Percentiles rank a stretch among this genome's conserved stretches.
These are phyloP conservation scores for Tilletiopsis washingtonensis DNA, from an alignment of 1,284 basidiomycete genomes.

Conservation along the genomic window DNA sequence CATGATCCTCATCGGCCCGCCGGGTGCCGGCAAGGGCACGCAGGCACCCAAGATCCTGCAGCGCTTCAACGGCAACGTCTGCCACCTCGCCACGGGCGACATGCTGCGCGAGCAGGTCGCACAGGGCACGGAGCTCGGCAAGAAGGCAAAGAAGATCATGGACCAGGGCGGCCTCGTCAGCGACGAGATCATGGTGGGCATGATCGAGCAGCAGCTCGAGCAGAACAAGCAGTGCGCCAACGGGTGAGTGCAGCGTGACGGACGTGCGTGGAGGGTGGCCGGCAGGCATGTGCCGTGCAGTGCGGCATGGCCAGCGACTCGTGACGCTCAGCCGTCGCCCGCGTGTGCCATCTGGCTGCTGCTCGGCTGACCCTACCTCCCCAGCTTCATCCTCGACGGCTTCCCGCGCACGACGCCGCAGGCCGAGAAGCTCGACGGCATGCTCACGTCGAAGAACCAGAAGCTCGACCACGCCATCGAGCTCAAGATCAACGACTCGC, in stretches of 20 bases:
- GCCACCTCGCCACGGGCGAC: constrained; percentile 96
- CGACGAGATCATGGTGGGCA: constrained; percentile 94
- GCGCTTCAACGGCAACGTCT: constrained; percentile 72
- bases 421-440: constrained; percentile 87
- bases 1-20: constrained; percentile 88
- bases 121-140: constrained; percentile 76
- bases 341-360: too few relatives aligned
- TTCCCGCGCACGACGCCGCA: constrained; percentile 98
- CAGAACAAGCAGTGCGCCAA: constrained; percentile 86
- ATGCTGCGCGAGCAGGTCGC: constrained; percentile 93
- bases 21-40: constrained; percentile 97
- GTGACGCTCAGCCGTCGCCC: too few relatives aligned
- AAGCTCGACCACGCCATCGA: constrained; percentile 80
- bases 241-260: constrained; percentile 80
- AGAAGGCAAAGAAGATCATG: constrained; percentile 96
- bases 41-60: constrained; percentile 90
- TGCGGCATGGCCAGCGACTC: too few relatives aligned
- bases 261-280: constrained; percentile 16
- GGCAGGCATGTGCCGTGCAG: too few relatives aligned
- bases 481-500: constrained; percentile 83
- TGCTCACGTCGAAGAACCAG: constrained; percentile 75
- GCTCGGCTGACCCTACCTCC: not conserved
- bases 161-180: constrained; percentile 81
- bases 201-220: constrained; percentile 94
- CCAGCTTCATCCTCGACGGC: constrained; percentile 91